Evolutionary conservation across 805 yeast species (phyloP), one percentile per base, ranked within the genome.

Genomic region (Metschnikowia noctiluminum): DNA sequence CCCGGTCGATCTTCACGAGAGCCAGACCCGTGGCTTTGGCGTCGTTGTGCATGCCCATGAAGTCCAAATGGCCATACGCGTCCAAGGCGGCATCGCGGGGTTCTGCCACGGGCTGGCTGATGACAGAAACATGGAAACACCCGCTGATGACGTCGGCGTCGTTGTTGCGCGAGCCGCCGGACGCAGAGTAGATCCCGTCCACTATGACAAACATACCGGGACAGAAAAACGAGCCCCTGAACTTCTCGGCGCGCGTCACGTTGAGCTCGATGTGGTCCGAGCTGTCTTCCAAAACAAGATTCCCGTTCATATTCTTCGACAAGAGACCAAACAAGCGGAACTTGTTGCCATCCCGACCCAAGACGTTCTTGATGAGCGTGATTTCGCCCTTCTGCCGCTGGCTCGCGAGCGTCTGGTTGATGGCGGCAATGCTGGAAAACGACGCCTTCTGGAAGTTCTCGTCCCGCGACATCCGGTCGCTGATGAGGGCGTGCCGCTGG

Each of bases 51-150:
- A 71, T 64, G 6, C 76, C 77, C 61, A 72, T 66, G 55, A 90
- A 84, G 64, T 94, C 98, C 26, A 88, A 58, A 55, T 85, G 78
- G 1, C 96, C 98, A 51, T 82, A 82, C 1, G 85, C 84, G 27
- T 86, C 91, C 48, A 82, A 60, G 1, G 95, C 76, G 0, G 61
- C 65, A 8, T 77, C 82, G 50, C 97, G 74, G 53, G 79, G 73
- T 62, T 94, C 99, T 3, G 89, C 85, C 0, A 94, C 90, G 2
- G 99, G 98, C 51, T 89, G 96, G 3, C 87, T 85, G 43, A 94
- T 75, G 5, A 85, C 78, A 28, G 86, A 77, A 1, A 86, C 95
- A 55, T 85, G 82, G 61, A 94, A 90, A 38, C 70, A 65, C 2
- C 78, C 78, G 28, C 73, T 69, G 31, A 70, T 62, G 30, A 62